Conservation (phyloP, 164 flowering plant genomes). For the Buxus sempervirens region DNA sequence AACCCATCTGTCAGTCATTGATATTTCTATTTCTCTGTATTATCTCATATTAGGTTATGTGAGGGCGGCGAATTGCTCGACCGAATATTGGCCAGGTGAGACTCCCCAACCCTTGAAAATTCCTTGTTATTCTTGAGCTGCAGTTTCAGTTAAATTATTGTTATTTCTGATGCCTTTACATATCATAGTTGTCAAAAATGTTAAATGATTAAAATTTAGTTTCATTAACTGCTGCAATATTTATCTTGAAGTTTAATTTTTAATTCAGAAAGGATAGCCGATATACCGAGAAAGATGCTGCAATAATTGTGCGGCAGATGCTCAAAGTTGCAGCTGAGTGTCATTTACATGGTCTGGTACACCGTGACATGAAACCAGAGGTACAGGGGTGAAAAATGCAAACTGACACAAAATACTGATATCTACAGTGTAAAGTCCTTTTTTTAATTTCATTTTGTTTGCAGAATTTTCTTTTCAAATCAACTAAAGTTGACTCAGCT, state of each 20-base stretch:
- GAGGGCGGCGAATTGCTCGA: conserved; percentile 98
- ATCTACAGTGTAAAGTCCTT: conserved; percentile 2
- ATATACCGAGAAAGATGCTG: conserved; percentile 94
- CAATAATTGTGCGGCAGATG: conserved; percentile 92
- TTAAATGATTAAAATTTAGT: background rate
- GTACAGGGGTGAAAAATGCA: conserved; percentile 27
- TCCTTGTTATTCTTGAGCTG: background rate
- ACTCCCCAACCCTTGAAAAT: background rate
- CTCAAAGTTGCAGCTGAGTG: conserved; percentile 97
- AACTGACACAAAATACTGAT: background rate
- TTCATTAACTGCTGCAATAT: background rate
- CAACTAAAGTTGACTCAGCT: conserved; percentile 64
- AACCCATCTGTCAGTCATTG: background rate
- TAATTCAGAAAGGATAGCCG: conserved; percentile 84
- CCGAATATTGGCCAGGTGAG: conserved; percentile 91
- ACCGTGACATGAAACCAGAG: conserved; percentile 99
- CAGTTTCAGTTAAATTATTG: no score
- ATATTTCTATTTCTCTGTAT: background rate
- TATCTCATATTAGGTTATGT: conserved; percentile 61
- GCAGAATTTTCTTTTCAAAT: conserved; percentile 95
- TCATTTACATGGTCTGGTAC: conserved; percentile 94
- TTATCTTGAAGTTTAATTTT: conserved; percentile 12
- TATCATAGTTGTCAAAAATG: background rate
- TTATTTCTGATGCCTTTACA: background rate
- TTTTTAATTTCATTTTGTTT: conserved; percentile 17